These are phyloP conservation scores for Hypoxylon sp. DNA, from an alignment of 2,329 filamentous ascomycete species.

Conservation along the genomic window DNA sequence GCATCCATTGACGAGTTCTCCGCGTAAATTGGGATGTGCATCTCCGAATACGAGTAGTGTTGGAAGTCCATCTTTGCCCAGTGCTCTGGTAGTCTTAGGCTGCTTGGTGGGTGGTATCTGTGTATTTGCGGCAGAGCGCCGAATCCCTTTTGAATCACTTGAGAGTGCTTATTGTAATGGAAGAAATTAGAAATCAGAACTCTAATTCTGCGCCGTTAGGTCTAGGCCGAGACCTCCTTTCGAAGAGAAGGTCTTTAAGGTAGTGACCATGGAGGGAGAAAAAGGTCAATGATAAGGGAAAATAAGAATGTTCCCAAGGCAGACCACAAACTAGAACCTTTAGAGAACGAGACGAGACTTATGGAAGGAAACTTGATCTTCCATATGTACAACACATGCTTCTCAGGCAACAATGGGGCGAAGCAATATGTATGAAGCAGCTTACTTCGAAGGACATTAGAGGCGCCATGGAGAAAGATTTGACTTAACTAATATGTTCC, in stretches of 20 bases:
- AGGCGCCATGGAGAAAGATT: conserved; percentile 38
- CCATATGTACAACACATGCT: conserved; percentile 32
- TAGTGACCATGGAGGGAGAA: conserved; percentile 29
- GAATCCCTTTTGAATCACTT: conserved; percentile 17
- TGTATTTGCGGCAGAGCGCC: conserved; percentile 3
- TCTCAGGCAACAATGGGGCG: conserved; percentile 44
- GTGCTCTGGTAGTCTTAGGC: conserved; percentile 1
- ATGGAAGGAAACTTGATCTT: conserved; percentile 34
- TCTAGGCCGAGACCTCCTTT: conserved; percentile 32
- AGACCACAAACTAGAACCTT: conserved; percentile 24
- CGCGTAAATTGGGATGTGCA: conserved; percentile 30
- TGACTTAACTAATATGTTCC: conserved; percentile 42
- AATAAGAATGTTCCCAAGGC: conserved; percentile 26
- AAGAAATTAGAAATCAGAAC: conserved; percentile 24
- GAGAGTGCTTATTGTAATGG: conserved; percentile 1
- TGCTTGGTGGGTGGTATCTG: conserved; percentile 6
- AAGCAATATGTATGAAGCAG: conserved; percentile 40
- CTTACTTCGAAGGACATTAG: conserved; percentile 39
- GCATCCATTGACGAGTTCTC: conserved; percentile 37
- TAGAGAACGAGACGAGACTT: conserved; percentile 34
- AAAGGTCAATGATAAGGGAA: conserved; percentile 27
- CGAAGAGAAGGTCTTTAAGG: conserved; percentile 21
- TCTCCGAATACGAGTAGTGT: conserved; percentile 42
- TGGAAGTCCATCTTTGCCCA: conserved; percentile 43
- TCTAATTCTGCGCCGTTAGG: conserved; percentile 12